Conservation (phyloP, 306 rosid genomes). For the Dryas octopetala region DNA sequence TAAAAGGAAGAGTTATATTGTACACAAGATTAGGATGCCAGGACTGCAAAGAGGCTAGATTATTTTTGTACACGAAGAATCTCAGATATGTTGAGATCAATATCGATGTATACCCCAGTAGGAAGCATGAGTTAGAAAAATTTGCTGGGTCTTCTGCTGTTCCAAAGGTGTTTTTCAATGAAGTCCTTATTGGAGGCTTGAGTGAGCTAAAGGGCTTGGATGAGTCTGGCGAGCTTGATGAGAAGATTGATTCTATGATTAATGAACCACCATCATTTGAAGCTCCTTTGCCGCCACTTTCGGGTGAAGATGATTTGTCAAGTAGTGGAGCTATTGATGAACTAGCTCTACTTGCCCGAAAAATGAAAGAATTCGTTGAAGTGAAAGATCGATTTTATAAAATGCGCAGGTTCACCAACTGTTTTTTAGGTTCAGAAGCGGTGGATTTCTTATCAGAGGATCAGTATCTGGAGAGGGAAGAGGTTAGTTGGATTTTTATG, state of each 20-base stretch:
- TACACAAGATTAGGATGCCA: constrained; percentile 77
- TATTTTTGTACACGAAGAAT: constrained; percentile 57
- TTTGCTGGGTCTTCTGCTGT: constrained; percentile 67
- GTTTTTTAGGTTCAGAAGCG: constrained; percentile 83
- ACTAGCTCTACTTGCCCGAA: constrained; percentile 61
- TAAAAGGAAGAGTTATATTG: constrained; percentile 77
- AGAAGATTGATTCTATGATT: constrained; percentile 77
- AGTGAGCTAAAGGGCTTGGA: constrained; percentile 57
- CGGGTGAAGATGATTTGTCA: constrained; percentile 85
- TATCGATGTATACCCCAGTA: constrained; percentile 66
- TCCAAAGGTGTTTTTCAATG: constrained; percentile 82
- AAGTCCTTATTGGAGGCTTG: constrained; percentile 75
- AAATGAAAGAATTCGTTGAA: constrained; percentile 76
- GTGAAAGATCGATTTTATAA: constrained; percentile 75
- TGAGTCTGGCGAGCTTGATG: constrained; percentile 69
- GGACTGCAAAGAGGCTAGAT: constrained; percentile 70
- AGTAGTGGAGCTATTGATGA: constrained; percentile 68
- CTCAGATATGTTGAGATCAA: constrained; percentile 81
- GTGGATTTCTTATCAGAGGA: constrained; percentile 87
- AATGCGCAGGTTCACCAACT: constrained; percentile 68
- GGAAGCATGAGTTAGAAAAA: constrained; percentile 78
- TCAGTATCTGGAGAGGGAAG: constrained; percentile 89
- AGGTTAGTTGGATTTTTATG: constrained; percentile 51
- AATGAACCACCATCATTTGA: constrained; percentile 61
- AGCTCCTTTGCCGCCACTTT: constrained; percentile 76